Percentiles rank a stretch among this genome's conserved stretches.
Evolutionary conservation across 805 yeast genomes (phyloP).

Genomic region (Nakazawaea sp.): DNA sequence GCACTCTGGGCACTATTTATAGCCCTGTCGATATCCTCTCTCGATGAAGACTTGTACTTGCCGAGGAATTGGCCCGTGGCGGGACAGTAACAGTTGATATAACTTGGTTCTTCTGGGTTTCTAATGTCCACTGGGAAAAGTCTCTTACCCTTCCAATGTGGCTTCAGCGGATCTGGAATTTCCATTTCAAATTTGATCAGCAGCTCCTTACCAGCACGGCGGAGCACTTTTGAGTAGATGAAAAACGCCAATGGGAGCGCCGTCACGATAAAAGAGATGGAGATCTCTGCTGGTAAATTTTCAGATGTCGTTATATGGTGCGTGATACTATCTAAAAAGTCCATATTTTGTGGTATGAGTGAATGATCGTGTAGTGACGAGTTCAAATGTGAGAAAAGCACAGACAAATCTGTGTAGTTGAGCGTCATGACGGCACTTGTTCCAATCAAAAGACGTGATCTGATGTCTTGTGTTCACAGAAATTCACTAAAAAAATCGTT

Average conservation of each 20-base stretch:
- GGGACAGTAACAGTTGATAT: slow-evolving; percentile 86
- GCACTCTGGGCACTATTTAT: slow-evolving; percentile 49
- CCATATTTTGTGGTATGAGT: slow-evolving; percentile 3
- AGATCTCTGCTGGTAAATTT: slow-evolving; percentile 13
- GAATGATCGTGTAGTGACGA: slow-evolving; percentile 4
- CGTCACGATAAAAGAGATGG: slow-evolving; percentile 18
- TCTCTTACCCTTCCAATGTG: slow-evolving; percentile 89
- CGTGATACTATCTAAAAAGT: slow-evolving; percentile 10
- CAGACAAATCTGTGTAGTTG: slow-evolving; percentile 5
- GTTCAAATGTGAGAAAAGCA: slow-evolving; percentile 6
- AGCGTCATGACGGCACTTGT: too few species aligned
- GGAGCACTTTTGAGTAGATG: slow-evolving; percentile 12
- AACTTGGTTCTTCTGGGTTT: slow-evolving; percentile 54
- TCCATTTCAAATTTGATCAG: slow-evolving; percentile 44
- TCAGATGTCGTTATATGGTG: slow-evolving; percentile 8
- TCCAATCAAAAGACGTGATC: too few species aligned
- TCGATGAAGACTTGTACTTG: slow-evolving; percentile 54
- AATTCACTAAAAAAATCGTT: too few species aligned
- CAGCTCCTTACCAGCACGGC: slow-evolving; percentile 15
- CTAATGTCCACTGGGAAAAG: slow-evolving; percentile 55
- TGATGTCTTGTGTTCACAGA: too few species aligned
- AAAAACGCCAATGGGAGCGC: slow-evolving; percentile 14
- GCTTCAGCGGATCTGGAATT: slow-evolving; percentile 71
- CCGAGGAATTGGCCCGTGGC: slow-evolving; percentile 93
- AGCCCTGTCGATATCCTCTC: slow-evolving; percentile 62